Conservation (phyloP, 164 flowering plant species). For the Chimonanthus praecox region DNA sequence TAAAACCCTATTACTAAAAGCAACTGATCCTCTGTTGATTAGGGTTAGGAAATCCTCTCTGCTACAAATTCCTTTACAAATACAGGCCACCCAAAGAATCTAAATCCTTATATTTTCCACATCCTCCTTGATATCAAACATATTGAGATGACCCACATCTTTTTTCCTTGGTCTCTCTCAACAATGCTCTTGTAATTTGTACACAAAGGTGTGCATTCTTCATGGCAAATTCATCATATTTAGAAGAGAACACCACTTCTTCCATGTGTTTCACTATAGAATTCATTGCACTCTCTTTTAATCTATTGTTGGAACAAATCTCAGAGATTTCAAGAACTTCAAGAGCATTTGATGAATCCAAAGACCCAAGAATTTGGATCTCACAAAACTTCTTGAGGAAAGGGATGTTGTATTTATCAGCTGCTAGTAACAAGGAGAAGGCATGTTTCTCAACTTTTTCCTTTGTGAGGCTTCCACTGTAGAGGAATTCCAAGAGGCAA, state of each 20-base stretch:
- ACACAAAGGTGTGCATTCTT: constrained; percentile 41
- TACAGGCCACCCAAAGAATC: too few relatives aligned
- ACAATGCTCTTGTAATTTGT: constrained; percentile 55
- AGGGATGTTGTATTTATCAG: constrained; percentile 71
- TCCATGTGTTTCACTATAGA: constrained; percentile 60
- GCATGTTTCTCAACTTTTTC: constrained; percentile 52
- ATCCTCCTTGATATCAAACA: not conserved
- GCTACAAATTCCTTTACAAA: too few relatives aligned
- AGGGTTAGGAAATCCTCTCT: too few relatives aligned
- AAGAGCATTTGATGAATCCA: constrained; percentile 52
- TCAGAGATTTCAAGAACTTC: constrained; percentile 65
- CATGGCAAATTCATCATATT: constrained; percentile 54
- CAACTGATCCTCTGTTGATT: too few relatives aligned
- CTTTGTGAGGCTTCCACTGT: constrained; percentile 45
- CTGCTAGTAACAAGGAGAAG: constrained; percentile 41
- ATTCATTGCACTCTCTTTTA: constrained; percentile 56
- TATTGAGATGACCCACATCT: constrained; percentile 16
- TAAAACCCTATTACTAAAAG: too few relatives aligned
- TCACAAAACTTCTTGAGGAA: constrained; percentile 61
- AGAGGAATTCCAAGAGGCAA: constrained; percentile 70
- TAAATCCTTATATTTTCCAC: not conserved
- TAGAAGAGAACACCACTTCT: constrained; percentile 49
- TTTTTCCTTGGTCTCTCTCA: constrained; percentile 36
- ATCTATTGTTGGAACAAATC: constrained; percentile 34
- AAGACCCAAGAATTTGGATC: constrained; percentile 35